phyloP scores from a whole-genome alignment of 257 asterid species.

The Petunia secreta region DNA sequence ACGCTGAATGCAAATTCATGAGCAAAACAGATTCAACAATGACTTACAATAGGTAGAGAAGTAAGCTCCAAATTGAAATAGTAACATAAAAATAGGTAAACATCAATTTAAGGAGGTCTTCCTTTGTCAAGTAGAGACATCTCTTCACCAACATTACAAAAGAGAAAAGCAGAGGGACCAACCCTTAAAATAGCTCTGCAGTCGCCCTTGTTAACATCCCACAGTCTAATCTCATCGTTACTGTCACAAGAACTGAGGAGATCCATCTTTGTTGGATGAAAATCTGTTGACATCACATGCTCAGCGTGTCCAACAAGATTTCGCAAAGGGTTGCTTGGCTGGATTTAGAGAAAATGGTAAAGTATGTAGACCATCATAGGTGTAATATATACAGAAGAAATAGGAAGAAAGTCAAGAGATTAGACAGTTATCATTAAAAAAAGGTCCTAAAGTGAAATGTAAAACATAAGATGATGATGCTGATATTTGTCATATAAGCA shows the following conservation, averaged over 20 bases:
- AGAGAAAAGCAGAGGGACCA: background rate
- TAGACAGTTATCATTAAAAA: background rate
- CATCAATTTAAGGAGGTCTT: too few species aligned
- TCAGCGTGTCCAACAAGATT: slow-evolving; percentile 45
- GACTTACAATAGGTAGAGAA: too few species aligned
- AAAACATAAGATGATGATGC: background rate
- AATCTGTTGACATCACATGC: slow-evolving; percentile 46
- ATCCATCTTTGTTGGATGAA: too few species aligned
- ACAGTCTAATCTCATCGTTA: slow-evolving; percentile 40
- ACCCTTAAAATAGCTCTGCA: slow-evolving; percentile 39
- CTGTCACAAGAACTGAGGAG: slow-evolving; percentile 30
- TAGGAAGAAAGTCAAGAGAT: too few species aligned
- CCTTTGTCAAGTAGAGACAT: too few species aligned
- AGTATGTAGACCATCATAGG: background rate
- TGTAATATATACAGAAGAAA: too few species aligned
- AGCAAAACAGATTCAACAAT: too few species aligned
- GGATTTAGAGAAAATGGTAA: background rate
- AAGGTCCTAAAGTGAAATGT: background rate
- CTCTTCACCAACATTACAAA: background rate
- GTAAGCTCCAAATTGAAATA: too few species aligned
- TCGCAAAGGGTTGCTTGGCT: slow-evolving; percentile 25
- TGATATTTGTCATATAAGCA: background rate
- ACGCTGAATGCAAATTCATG: too few species aligned
- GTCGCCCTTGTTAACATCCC: slow-evolving; percentile 37
- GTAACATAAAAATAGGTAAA: too few species aligned